These are phyloP conservation scores for Yamadazyma epiphylla DNA, from an alignment of 1,139 yeast genomes.

Conservation along the genomic window DNA sequence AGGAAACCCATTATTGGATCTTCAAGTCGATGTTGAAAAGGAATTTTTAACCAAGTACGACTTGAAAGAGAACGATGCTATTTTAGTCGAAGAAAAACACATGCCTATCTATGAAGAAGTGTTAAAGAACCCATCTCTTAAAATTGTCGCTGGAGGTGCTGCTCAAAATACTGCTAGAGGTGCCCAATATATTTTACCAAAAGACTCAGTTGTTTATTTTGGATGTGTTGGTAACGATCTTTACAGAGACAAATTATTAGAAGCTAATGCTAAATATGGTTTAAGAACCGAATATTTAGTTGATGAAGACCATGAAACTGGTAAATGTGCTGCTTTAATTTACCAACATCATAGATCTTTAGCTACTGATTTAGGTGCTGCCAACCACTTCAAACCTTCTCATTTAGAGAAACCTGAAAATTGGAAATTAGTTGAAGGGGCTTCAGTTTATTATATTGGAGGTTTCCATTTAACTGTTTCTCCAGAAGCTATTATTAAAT, in stretches of 20 bases:
- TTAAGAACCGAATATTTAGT: conserved; percentile 83
- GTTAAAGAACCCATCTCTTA: conserved; percentile 55
- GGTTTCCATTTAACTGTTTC: conserved; percentile 98
- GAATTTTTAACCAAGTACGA: conserved; percentile 74
- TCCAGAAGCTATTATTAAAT: conserved; percentile 84
- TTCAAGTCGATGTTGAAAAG: conserved; percentile 74
- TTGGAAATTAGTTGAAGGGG: conserved; percentile 83
- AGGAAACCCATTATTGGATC: conserved; percentile 74
- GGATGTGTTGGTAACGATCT: conserved; percentile 96
- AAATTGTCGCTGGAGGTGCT: conserved; percentile 96
- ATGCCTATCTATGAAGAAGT: conserved; percentile 82
- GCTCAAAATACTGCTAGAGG: conserved; percentile 99
- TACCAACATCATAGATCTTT: conserved; percentile 86
- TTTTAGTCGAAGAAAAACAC: conserved; percentile 85
- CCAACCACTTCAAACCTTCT: conserved; percentile 89
- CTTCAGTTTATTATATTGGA: conserved; percentile 85
- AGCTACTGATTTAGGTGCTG: conserved; percentile 96
- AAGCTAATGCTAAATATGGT: conserved; percentile 87
- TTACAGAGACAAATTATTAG: conserved; percentile 73
- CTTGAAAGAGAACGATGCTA: conserved; percentile 91
- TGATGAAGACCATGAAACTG: conserved; percentile 75
- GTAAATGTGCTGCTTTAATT: conserved; percentile 96
- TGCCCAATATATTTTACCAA: conserved; percentile 88
- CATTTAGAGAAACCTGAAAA: conserved; percentile 88
- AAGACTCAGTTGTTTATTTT: conserved; percentile 81